phyloP scores from a whole-genome alignment of 169 alveolate species.

The Condylostoma magnum region DNA sequence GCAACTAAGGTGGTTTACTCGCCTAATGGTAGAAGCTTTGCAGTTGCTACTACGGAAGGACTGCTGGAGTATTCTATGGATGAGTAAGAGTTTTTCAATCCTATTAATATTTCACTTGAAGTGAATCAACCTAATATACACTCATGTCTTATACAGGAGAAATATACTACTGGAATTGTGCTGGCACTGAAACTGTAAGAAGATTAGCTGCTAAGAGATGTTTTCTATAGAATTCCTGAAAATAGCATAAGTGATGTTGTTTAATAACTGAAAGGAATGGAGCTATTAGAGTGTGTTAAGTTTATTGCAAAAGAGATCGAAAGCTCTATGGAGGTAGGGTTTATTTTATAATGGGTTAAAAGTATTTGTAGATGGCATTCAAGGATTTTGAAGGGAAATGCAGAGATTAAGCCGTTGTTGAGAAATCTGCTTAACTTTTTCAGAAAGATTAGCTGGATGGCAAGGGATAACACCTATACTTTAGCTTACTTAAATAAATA shows the following conservation, averaged over 20 bases:
- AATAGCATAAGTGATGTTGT: not conserved
- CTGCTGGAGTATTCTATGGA: conserved; percentile 6
- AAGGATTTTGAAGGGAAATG: not conserved
- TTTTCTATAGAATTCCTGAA: not conserved
- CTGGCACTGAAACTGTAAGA: not conserved
- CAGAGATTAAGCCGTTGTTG: not conserved
- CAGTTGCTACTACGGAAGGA: conserved; percentile 21
- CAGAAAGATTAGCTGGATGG: not conserved
- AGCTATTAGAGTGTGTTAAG: not conserved
- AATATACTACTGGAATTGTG: not conserved
- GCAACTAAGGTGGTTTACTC: conserved; percentile 4
- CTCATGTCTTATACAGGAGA: not conserved
- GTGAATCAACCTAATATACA: not conserved
- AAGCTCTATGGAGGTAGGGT: not conserved
- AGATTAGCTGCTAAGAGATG: not conserved
- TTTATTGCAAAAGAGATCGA: not conserved
- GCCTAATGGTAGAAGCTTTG: not conserved
- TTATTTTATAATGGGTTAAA: conserved; percentile 4
- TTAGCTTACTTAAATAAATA: conserved; percentile 22
- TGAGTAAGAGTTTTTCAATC: not conserved
- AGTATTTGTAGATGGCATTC: not conserved
- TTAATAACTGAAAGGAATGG: not conserved
- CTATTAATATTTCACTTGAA: not conserved
- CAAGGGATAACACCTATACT: not conserved
- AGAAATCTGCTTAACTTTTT: not conserved